These are phyloP conservation scores for Chrysophaeum taylorii DNA, from an alignment of 352 stramenopile genomes.

Conservation along the genomic window DNA sequence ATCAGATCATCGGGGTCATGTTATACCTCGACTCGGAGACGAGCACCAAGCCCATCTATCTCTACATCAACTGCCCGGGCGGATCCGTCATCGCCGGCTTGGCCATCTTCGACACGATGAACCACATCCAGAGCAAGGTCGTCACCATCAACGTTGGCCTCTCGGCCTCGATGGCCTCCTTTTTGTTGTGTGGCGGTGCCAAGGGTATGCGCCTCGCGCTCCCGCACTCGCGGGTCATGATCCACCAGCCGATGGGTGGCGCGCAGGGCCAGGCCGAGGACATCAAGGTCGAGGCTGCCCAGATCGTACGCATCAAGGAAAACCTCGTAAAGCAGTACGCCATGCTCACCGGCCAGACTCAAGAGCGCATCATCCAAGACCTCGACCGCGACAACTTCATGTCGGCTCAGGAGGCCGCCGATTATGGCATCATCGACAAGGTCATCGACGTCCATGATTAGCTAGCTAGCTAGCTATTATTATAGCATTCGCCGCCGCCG, in stretches of 20 bases:
- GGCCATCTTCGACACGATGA: constrained; percentile 97
- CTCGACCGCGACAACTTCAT: constrained; percentile 79
- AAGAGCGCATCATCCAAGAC: constrained; percentile 54
- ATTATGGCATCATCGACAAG: constrained; percentile 71
- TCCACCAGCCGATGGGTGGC: constrained; percentile 90
- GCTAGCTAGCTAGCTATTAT: neutral
- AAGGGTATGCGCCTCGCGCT: constrained; percentile 76
- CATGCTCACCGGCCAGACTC: constrained; percentile 67
- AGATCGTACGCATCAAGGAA: constrained; percentile 70
- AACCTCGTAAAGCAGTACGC: constrained; percentile 72
- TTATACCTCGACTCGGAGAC: constrained; percentile 80
- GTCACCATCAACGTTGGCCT: constrained; percentile 95
- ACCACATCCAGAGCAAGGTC: constrained; percentile 87
- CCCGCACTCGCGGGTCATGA: constrained; percentile 90
- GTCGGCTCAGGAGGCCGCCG: constrained; percentile 59
- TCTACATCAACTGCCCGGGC: constrained; percentile 97
- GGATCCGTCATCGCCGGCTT: constrained; percentile 90
- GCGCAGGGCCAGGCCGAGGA: constrained; percentile 91
- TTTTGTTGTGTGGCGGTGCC: constrained; percentile 78
- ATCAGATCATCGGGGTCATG: constrained; percentile 72
- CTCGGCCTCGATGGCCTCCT: constrained; percentile 86
- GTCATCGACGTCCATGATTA: constrained; percentile 53
- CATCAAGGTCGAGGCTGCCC: constrained; percentile 80
- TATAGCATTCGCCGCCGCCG: too few species aligned
- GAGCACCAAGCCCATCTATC: constrained; percentile 90